A percentile compares a stretch with the other conserved stretches of the same genome.
Conservation (phyloP, 441 rosid species). For the Isatis lusitanica region DNA sequence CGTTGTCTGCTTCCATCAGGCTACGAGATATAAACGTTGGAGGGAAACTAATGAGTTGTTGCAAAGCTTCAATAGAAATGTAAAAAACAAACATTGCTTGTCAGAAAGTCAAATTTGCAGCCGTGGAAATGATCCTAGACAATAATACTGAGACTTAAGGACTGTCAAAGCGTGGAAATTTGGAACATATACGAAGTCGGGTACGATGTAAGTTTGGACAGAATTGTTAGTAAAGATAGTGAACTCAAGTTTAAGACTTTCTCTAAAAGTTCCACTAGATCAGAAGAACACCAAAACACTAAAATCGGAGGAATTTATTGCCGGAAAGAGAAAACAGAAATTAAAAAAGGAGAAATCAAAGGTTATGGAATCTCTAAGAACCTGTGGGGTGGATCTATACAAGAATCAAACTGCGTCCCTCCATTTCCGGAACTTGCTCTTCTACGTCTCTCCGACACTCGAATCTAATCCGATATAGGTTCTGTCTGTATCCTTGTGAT, state of each 20-base stretch:
- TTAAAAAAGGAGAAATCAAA: background rate
- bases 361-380: slow-evolving; percentile 20
- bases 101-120: slow-evolving; percentile 30
- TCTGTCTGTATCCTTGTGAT: background rate
- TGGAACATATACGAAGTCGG: background rate
- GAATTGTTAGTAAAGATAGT: background rate
- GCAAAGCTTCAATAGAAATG: slow-evolving; percentile 43
- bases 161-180: background rate
- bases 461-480: background rate
- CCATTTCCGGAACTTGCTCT: slow-evolving; percentile 14
- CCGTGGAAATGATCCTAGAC: background rate
- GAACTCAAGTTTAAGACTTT: slow-evolving; percentile 9
- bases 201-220: background rate
- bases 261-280: slow-evolving; percentile 4
- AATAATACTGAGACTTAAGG: background rate
- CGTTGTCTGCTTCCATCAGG: slow-evolving; percentile 68
- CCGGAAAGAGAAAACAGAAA: background rate
- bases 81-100: slow-evolving; percentile 34
- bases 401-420: slow-evolving; percentile 24
- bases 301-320: background rate
- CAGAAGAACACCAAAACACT: background rate
- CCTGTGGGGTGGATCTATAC: slow-evolving; percentile 29
- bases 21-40: slow-evolving; percentile 53
- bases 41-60: slow-evolving; percentile 53
- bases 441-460: background rate